Percentiles rank a stretch among this genome's conserved stretches.
These are phyloP conservation scores for Chytriomyces confervae DNA, from an alignment of 192 early-diverging fungal species.

Conservation along the genomic window DNA sequence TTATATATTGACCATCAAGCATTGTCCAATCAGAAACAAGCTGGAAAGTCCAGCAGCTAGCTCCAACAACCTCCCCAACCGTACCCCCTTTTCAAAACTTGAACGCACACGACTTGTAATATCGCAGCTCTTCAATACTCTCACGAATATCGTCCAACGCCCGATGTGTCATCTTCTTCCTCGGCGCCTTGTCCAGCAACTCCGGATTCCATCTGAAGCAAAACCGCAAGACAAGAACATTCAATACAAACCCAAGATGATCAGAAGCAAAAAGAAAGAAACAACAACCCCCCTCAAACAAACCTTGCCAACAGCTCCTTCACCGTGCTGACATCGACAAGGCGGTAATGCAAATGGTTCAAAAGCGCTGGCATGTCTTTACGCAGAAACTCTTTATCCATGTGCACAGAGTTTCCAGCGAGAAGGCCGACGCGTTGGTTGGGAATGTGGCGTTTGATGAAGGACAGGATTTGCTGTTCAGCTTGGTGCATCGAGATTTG, in stretches of 20 bases:
- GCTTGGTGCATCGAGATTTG: constrained; percentile 71
- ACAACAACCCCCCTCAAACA: background rate
- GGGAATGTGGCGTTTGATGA: constrained; percentile 76
- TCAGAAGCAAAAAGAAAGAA: background rate
- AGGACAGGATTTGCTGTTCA: constrained; percentile 71
- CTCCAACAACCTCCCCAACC: too few species aligned
- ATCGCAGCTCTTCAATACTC: constrained; percentile 85
- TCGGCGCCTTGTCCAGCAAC: constrained; percentile 57
- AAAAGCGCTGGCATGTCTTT: constrained; percentile 80
- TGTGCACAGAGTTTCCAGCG: constrained; percentile 91
- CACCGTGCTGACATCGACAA: constrained; percentile 85
- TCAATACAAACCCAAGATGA: too few species aligned
- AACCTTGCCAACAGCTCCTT: constrained; percentile 76
- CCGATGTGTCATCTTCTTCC: constrained; percentile 67
- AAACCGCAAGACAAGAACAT: background rate
- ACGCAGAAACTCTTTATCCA: constrained; percentile 83
- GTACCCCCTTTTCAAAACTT: constrained; percentile 25
- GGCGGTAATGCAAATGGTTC: constrained; percentile 81
- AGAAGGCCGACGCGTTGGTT: constrained; percentile 66
- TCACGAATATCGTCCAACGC: constrained; percentile 94
- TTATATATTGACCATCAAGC: too few species aligned
- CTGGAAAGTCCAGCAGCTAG: too few species aligned
- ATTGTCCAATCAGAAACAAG: too few species aligned
- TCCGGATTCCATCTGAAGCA: constrained; percentile 74
- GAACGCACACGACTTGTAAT: constrained; percentile 73